A percentile compares a stretch with the other conserved stretches of the same genome.
Conservation (phyloP, 805 yeast genomes). For the Torulaspora maleeae region DNA sequence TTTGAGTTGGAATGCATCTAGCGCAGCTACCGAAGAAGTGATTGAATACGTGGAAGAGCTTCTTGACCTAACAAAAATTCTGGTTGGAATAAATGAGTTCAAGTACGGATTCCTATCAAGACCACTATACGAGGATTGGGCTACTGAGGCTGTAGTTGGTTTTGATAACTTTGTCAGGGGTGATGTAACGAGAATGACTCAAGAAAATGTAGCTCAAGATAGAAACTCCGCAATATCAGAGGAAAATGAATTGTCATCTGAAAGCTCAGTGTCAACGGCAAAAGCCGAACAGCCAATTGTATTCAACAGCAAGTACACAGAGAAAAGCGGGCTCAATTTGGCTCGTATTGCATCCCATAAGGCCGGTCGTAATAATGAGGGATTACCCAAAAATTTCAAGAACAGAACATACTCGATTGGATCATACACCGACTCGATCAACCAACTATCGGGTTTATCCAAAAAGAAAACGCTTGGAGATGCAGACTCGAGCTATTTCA, state of each 20-base stretch:
- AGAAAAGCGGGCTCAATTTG: constrained; percentile 17
- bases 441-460: constrained; percentile 9
- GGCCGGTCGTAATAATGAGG: constrained; percentile 12
- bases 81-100: constrained; percentile 48
- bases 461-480: constrained; percentile 31
- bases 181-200: constrained; percentile 3
- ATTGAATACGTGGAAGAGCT: constrained; percentile 48
- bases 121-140: constrained; percentile 42
- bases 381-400: constrained; percentile 32
- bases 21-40: constrained; percentile 46
- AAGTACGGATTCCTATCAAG: constrained; percentile 50
- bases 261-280: constrained; percentile 9
- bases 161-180: constrained; percentile 30
- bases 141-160: constrained; percentile 39
- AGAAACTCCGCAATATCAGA: constrained; percentile 12
- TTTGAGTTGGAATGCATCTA: constrained; percentile 50
- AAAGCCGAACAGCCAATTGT: constrained; percentile 16
- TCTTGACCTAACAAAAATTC: constrained; percentile 37
- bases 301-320: constrained; percentile 6
- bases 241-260: constrained; percentile 9
- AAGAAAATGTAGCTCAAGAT: constrained; percentile 5
- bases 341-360: constrained; percentile 32
- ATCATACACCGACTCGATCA: constrained; percentile 27
- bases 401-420: constrained; percentile 38
- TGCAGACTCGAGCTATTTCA: constrained; percentile 16